Evolutionary conservation across 345 rosid species (phyloP), one percentile per base, ranked within the genome.

Genomic region (Eutrema yunnanense): DNA sequence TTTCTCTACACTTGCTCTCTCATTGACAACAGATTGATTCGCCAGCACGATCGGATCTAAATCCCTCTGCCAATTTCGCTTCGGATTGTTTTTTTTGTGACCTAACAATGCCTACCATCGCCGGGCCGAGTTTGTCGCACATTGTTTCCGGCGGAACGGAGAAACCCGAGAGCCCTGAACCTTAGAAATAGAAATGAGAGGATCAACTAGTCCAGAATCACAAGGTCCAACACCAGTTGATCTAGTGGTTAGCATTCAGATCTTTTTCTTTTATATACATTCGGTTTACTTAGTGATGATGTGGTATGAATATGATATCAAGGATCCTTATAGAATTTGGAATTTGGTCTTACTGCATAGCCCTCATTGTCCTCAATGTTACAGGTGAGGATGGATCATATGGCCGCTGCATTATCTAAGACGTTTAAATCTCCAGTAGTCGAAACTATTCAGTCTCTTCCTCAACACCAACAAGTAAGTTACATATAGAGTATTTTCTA

Each of bases 401-500:
- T 93, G 96, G 91, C 85, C 63, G 65, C 71, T 80, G 91, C 92
- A 55, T 76, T 93, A 74, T 89, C 98, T 52, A 90, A 85, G 80
- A 87, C 97, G 54, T 93, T 82, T 72, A 83, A 76, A 70, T 88
- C 90, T 33, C 96, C 92, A 1, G 58, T 80, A 66, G 88, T 90
- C 33, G 90, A 90, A 69, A 93, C 90, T 55, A 93, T 93, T 38
- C 92, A 84, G 69, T 86, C 89, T 61, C 96, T 93, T 81, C 98
- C 98, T 58, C 97, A 87, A 67, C 97, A 93, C 76, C 98, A 93
- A 71, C 97, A 90, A 82, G 98, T 93, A 78, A 79, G 78, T 67
- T 38, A 9, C 77, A 47, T 22, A 22, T 22, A 22, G 0, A 22
- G 22, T 22, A 22, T 22, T 22, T 22, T 22, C 22, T 22, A 22